Percentiles rank a stretch among this genome's conserved stretches.
Evolutionary conservation across 1,284 basidiomycete genomes (phyloP).

Genomic region (Dichomitus squalens): DNA sequence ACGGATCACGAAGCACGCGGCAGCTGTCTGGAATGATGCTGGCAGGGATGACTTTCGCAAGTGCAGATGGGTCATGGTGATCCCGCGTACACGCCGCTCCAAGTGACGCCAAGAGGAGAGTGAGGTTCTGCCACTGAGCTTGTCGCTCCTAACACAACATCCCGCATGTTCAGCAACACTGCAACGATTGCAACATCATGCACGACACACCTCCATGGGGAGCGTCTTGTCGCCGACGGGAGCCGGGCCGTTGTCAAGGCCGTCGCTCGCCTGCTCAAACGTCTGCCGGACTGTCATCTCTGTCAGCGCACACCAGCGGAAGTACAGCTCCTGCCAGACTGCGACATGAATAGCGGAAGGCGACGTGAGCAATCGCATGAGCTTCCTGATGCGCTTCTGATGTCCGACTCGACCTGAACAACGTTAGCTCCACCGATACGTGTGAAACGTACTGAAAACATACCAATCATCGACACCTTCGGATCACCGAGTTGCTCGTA

Average conservation of each 20-base stretch:
- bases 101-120: slow-evolving; percentile 78
- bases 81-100: slow-evolving; percentile 69
- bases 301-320: slow-evolving; percentile 40
- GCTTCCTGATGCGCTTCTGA: slow-evolving; percentile 79
- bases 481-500: slow-evolving; percentile 81
- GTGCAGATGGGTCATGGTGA: slow-evolving; percentile 46
- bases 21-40: slow-evolving; percentile 72
- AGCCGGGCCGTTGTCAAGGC: slow-evolving; percentile 13
- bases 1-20: slow-evolving; percentile 61
- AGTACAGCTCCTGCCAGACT: slow-evolving; percentile 84
- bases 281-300: slow-evolving; percentile 35
- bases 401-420: slow-evolving; percentile 65
- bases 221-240: slow-evolving; percentile 37
- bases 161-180: not conserved
- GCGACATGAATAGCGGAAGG: slow-evolving; percentile 70
- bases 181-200: not conserved
- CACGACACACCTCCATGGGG: slow-evolving; percentile 39
- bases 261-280: slow-evolving; percentile 29
- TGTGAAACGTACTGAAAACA: slow-evolving; percentile 27
- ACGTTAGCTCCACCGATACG: not conserved
- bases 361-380: slow-evolving; percentile 64
- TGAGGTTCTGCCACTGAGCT: slow-evolving; percentile 87
- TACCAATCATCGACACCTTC: slow-evolving; percentile 67
- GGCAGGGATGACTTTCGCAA: slow-evolving; percentile 60
- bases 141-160: slow-evolving; percentile 63